Conservation (phyloP, 2,329 filamentous ascomycete genomes). For the Claviceps humidiphila region DNA sequence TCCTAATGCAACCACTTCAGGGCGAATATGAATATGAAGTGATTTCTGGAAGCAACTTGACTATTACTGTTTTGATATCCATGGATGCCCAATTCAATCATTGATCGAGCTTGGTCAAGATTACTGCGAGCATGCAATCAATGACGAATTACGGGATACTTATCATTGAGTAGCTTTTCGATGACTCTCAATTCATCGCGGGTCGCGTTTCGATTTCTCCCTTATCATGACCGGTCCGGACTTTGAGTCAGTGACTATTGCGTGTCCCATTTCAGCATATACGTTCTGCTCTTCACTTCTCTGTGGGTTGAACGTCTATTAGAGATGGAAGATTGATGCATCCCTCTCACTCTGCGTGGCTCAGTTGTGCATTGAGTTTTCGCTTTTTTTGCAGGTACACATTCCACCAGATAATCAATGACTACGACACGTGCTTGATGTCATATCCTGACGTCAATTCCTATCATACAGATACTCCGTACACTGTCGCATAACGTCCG, state of each 20-base stretch:
- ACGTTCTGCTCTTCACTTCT: slow-evolving; percentile 33
- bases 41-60: slow-evolving; percentile 5
- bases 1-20: slow-evolving; percentile 19
- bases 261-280: slow-evolving; percentile 38
- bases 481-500: too few relatives aligned
- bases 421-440: too few relatives aligned
- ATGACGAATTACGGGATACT: not conserved
- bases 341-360: slow-evolving; percentile 40
- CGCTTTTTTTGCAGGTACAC: slow-evolving; percentile 35
- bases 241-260: too few relatives aligned
- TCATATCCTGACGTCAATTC: too few relatives aligned
- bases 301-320: slow-evolving; percentile 42
- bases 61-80: not conserved
- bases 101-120: not conserved
- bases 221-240: too few relatives aligned
- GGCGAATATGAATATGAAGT: slow-evolving; percentile 26
- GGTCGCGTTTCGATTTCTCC: too few relatives aligned
- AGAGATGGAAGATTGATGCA: slow-evolving; percentile 37
- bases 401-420: slow-evolving; percentile 10
- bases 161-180: not conserved
- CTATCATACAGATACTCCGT: too few relatives aligned
- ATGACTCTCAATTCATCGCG: not conserved
- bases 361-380: slow-evolving; percentile 30
- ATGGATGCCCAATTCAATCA: not conserved
- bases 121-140: not conserved